These are phyloP conservation scores for Candida namnaoensis DNA, from an alignment of 805 yeast species.

Conservation along the genomic window DNA sequence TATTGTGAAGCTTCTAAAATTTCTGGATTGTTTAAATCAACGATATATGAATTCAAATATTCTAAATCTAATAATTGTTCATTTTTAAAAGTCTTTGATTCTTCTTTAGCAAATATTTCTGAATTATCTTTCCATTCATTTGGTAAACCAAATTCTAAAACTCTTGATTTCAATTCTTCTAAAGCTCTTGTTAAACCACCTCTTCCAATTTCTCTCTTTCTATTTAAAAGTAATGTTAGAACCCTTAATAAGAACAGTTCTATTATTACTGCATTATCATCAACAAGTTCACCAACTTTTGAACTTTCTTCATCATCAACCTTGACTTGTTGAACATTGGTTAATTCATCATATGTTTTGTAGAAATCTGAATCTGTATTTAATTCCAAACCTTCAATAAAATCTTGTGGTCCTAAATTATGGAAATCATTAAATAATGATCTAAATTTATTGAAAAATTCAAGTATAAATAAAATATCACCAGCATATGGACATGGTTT, in stretches of 20 bases:
- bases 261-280: conserved; percentile 8
- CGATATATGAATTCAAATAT: background rate
- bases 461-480: conserved; percentile 13
- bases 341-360: background rate
- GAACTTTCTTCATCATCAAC: background rate
- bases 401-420: conserved; percentile 16
- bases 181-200: conserved; percentile 6
- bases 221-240: conserved; percentile 10
- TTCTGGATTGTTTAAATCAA: conserved; percentile 13
- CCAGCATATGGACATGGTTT: conserved; percentile 16
- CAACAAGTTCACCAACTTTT: too few species aligned
- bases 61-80: conserved; percentile 17
- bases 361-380: background rate
- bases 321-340: too few species aligned
- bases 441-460: conserved; percentile 14
- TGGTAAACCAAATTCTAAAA: conserved; percentile 14
- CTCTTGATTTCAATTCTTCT: conserved; percentile 8
- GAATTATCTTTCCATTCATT: conserved; percentile 19
- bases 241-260: conserved; percentile 7
- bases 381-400: conserved; percentile 15
- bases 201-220: conserved; percentile 5
- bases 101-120: conserved; percentile 2
- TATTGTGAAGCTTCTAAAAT: conserved; percentile 6
- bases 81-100: too few species aligned
- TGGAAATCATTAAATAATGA: conserved; percentile 7